These are phyloP conservation scores for Claviceps paspali DNA, from an alignment of 2,329 filamentous ascomycete species.

Conservation along the genomic window DNA sequence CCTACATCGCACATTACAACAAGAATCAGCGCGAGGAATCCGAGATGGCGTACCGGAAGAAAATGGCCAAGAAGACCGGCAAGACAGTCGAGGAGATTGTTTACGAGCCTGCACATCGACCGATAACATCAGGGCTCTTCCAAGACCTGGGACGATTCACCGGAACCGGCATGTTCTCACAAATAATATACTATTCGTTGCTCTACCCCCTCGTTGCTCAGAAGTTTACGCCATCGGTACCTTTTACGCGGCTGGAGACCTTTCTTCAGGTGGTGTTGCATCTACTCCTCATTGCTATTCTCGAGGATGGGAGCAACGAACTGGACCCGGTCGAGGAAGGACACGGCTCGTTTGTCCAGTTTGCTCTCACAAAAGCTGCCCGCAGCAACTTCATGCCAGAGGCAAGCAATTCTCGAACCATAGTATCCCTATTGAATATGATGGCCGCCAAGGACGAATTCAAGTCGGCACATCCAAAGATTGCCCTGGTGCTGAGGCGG, in stretches of 20 bases:
- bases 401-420: constrained; percentile 41
- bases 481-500: constrained; percentile 65
- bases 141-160: constrained; percentile 65
- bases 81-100: constrained; percentile 72
- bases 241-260: constrained; percentile 70
- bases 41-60: constrained; percentile 73
- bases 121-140: constrained; percentile 66
- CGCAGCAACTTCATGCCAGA: constrained; percentile 46
- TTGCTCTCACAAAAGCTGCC: constrained; percentile 50
- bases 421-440: constrained; percentile 47
- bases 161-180: constrained; percentile 68
- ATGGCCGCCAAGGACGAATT: constrained; percentile 56
- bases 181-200: constrained; percentile 78
- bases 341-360: constrained; percentile 53
- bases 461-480: constrained; percentile 71
- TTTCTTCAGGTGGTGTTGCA: constrained; percentile 88
- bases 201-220: constrained; percentile 62
- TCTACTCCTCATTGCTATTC: constrained; percentile 67
- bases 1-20: constrained; percentile 89
- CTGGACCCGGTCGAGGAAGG: constrained; percentile 30
- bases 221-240: constrained; percentile 56
- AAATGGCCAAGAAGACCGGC: constrained; percentile 76
- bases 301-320: constrained; percentile 58
- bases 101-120: constrained; percentile 71
- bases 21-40: constrained; percentile 96